Conservation (phyloP, 768 basidiomycete genomes). For the Trametes sanguinea region DNA sequence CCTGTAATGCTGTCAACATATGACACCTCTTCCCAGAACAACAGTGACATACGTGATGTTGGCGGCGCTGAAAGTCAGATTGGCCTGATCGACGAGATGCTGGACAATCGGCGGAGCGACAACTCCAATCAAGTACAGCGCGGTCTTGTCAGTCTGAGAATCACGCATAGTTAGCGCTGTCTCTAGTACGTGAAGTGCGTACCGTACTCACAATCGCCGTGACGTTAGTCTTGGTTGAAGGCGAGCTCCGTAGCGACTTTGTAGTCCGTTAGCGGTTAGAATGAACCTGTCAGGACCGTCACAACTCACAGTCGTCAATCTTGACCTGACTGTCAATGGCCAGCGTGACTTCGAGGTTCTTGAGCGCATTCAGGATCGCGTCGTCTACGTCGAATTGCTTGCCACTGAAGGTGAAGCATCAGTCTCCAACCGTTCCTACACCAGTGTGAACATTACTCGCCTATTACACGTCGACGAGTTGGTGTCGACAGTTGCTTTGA, state of each 20-base stretch:
- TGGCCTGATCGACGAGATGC: slow-evolving; percentile 58
- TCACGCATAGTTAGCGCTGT: neutral
- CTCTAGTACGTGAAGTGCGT: neutral
- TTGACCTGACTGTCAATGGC: slow-evolving; percentile 53
- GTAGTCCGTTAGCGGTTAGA: slow-evolving; percentile 5
- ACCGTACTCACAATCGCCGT: slow-evolving; percentile 48
- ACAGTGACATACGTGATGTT: slow-evolving; percentile 42
- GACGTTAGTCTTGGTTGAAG: slow-evolving; percentile 59
- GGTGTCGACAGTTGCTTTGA: slow-evolving; percentile 56
- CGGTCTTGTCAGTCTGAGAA: slow-evolving; percentile 58
- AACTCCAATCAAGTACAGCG: slow-evolving; percentile 68
- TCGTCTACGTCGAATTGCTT: slow-evolving; percentile 61
- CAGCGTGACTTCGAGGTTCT: slow-evolving; percentile 60
- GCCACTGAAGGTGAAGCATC: slow-evolving; percentile 43
- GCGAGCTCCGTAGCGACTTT: slow-evolving; percentile 57
- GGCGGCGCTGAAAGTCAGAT: slow-evolving; percentile 55
- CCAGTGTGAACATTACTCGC: slow-evolving; percentile 30
- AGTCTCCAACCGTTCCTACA: neutral
- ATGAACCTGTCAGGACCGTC: neutral
- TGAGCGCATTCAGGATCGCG: slow-evolving; percentile 64
- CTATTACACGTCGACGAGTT: slow-evolving; percentile 59
- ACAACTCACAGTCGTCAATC: slow-evolving; percentile 64
- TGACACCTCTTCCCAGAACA: slow-evolving; percentile 38
- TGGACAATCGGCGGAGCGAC: slow-evolving; percentile 70
- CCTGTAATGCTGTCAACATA: slow-evolving; percentile 12